Evolutionary conservation across 2,329 filamentous ascomycete genomes (phyloP), one percentile per base, ranked within the genome.

Genomic region (Colletotrichum chrysophilum): DNA sequence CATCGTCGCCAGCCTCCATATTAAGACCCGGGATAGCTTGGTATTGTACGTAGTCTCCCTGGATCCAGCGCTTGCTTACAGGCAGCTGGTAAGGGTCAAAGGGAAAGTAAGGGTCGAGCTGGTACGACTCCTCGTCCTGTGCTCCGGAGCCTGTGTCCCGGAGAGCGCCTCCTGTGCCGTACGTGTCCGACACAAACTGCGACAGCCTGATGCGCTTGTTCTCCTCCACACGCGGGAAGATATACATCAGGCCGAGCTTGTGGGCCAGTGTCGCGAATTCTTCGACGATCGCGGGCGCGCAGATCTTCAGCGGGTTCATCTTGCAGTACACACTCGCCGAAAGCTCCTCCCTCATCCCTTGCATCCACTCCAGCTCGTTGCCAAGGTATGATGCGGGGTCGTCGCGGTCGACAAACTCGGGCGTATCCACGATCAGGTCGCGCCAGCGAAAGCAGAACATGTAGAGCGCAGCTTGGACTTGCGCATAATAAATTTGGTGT

Each of bases 361-460:
- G 89, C 68, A 94, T 91, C 94, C 97, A 98, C 55, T 91, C 89
- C 56, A 98, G 91, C 73, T 97, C 94, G 78, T 94, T 92, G 4
- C 93, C 90, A 21, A 92, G 85, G 78, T 91, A 93, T 2, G 90
- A 91, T 1, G 88, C 86, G 13, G 88, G 86, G 76, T 93, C 92
- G 74, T 91, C 94, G 77, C 87, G 91, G 85, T 91, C 94, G 73
- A 91, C 90, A 76, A 85, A 88, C 75, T 92, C 89, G 2, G 91
- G 87, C 5, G 90, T 90, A 3, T 91, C 89, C 24, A 91, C 88
- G 71, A 95, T 94, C 62, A 99, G 89, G 81, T 98, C 96, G 76
- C 95, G 94, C 97, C 97, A 99, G 71, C 97, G 93, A 88, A 99
- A 99, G 87, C 97, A 99, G 82, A 98, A 98, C 75, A 98, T 96